Evolutionary conservation across 371 early-diverging fungal genomes (phyloP).

Genomic region (Mortierella sp.): DNA sequence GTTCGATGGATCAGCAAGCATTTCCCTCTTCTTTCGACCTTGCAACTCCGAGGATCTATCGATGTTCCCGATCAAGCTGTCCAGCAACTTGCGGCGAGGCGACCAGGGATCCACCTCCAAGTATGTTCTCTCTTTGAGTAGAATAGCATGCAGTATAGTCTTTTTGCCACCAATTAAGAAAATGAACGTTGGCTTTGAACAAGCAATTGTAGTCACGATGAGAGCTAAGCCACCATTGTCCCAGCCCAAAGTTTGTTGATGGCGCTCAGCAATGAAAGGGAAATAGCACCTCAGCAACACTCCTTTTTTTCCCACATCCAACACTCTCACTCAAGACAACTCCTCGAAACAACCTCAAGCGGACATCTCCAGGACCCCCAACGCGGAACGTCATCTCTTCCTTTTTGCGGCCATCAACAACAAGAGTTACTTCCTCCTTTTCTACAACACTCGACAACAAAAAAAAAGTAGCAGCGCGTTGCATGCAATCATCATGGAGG

Average conservation of each 20-base stretch:
- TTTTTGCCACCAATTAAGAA: no score
- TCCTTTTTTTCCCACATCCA: neutral
- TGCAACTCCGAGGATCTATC: constrained; percentile 40
- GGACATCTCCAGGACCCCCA: neutral
- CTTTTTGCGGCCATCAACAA: no score
- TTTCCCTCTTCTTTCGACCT: constrained; percentile 22
- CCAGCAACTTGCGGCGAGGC: constrained; percentile 1
- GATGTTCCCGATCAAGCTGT: constrained; percentile 21
- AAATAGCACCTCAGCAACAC: neutral
- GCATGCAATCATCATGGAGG: constrained; percentile 55
- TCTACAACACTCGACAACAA: neutral
- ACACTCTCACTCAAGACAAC: constrained; percentile 1
- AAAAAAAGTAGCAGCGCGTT: neutral
- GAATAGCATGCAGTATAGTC: no score
- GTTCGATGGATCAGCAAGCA: constrained; percentile 32
- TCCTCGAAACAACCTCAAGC: neutral
- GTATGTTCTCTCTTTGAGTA: constrained; percentile 45
- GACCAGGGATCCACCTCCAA: constrained; percentile 23
- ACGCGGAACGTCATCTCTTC: neutral
- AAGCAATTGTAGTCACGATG: no score
- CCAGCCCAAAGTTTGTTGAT: neutral
- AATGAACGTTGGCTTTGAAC: no score
- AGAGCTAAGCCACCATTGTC: constrained; percentile 5
- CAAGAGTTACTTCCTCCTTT: neutral
- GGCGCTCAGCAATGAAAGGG: neutral